Evolutionary conservation across 371 early-diverging fungal species (phyloP).

Genomic region (Lichtheimia corymbifera): DNA sequence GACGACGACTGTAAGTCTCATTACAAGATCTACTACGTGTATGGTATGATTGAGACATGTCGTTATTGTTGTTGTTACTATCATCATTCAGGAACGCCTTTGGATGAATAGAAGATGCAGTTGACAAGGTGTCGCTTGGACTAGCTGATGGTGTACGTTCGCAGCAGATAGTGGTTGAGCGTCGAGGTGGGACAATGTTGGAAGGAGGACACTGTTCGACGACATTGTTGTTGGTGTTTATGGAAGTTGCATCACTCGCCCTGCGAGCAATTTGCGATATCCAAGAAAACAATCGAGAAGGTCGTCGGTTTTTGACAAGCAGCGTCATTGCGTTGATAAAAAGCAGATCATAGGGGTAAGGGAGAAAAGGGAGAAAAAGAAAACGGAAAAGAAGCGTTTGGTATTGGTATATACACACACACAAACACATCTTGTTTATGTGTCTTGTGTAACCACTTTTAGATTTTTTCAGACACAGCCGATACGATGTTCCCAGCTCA

Average conservation of each 20-base stretch:
- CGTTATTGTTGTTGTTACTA: background rate
- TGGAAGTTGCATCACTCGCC: conserved; percentile 24
- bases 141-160: background rate
- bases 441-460: too few relatives aligned
- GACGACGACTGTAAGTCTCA: too few relatives aligned
- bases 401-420: too few relatives aligned
- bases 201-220: conserved; percentile 15
- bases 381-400: too few relatives aligned
- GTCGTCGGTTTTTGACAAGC: conserved; percentile 15
- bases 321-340: conserved; percentile 9
- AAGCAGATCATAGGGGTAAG: background rate
- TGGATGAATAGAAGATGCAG: background rate
- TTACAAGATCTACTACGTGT: too few relatives aligned
- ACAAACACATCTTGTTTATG: too few relatives aligned
- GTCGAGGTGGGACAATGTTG: conserved; percentile 3
- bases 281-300: conserved; percentile 19
- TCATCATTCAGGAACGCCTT: background rate
- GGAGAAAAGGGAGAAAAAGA: background rate
- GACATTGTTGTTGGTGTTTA: conserved; percentile 14
- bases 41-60: too few relatives aligned
- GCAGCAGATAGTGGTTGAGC: background rate
- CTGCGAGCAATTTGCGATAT: conserved; percentile 18
- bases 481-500: too few relatives aligned
- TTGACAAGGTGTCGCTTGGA: background rate
- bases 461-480: too few relatives aligned